Evolutionary conservation across 345 rosid genomes (phyloP).

Genomic region (Cardiospermum halicacabum): DNA sequence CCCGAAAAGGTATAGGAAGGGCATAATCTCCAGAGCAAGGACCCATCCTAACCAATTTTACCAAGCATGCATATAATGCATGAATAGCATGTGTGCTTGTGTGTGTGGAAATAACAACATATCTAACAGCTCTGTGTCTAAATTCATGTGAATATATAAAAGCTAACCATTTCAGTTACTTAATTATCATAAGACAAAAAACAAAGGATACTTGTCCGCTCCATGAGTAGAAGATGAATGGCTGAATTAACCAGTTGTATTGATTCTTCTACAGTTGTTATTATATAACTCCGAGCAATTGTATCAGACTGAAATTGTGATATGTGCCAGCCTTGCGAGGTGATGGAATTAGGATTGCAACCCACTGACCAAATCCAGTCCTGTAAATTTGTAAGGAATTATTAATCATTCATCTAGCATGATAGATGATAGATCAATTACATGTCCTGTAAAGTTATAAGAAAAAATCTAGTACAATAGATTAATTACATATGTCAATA

Average conservation of each 20-base stretch:
- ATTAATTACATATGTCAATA: too few species aligned
- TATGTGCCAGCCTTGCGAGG: slow-evolving; percentile 87
- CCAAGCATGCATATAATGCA: neutral
- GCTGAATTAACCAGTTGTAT: slow-evolving; percentile 78
- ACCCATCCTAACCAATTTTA: neutral
- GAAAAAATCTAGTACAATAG: too few species aligned
- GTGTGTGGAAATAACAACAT: neutral
- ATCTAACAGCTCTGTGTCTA: too few species aligned
- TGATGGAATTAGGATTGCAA: slow-evolving; percentile 76
- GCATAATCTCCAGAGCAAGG: neutral
- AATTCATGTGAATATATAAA: neutral
- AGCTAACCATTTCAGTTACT: neutral
- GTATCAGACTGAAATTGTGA: slow-evolving; percentile 88
- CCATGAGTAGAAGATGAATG: slow-evolving; percentile 70
- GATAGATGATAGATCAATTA: too few species aligned
- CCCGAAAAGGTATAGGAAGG: neutral
- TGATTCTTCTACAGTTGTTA: slow-evolving; percentile 89
- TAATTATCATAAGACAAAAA: slow-evolving; percentile 3
- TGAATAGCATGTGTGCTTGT: neutral
- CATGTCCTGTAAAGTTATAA: too few species aligned
- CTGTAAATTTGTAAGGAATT: slow-evolving; percentile 37
- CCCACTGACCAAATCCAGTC: slow-evolving; percentile 99
- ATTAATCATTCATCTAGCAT: neutral
- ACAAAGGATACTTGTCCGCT: slow-evolving; percentile 97
- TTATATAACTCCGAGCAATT: slow-evolving; percentile 86